Evolutionary conservation across 805 yeast genomes (phyloP).

Genomic region (Saturnispora dispora): DNA sequence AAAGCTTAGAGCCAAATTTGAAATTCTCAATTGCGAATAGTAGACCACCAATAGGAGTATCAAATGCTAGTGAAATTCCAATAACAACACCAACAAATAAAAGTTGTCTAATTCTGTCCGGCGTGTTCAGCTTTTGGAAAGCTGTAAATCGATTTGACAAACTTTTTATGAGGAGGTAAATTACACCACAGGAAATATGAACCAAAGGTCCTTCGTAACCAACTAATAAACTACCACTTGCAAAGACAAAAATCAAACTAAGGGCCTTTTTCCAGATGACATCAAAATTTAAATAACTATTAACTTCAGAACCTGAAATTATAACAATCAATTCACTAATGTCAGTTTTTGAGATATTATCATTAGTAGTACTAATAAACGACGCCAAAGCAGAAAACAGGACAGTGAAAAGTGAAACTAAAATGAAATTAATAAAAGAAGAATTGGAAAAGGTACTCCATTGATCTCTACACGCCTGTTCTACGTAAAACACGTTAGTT

Average conservation of each 20-base stretch:
- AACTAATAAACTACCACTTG: conserved; percentile 65
- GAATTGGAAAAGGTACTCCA: conserved; percentile 17
- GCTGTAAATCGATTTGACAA: conserved; percentile 17
- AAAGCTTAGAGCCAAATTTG: conserved; percentile 53
- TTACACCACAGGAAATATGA: conserved; percentile 61
- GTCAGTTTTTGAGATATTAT: conserved; percentile 46
- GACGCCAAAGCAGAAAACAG: conserved; percentile 33
- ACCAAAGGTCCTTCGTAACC: conserved; percentile 87
- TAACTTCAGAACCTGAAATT: conserved; percentile 53
- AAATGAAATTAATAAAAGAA: not conserved
- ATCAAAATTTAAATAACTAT: conserved; percentile 40
- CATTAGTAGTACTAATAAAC: conserved; percentile 24
- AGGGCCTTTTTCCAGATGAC: conserved; percentile 47
- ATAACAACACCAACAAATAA: conserved; percentile 71
- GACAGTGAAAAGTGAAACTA: conserved; percentile 32
- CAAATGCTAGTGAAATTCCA: conserved; percentile 79
- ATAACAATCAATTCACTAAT: conserved; percentile 66
- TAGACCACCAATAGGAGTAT: conserved; percentile 85
- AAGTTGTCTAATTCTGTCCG: conserved; percentile 57
- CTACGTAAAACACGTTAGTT: conserved; percentile 20
- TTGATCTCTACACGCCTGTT: conserved; percentile 25
- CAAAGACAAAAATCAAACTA: conserved; percentile 56
- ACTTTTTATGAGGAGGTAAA: conserved; percentile 30
- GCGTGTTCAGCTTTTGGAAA: conserved; percentile 29
- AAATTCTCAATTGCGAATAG: conserved; percentile 65